Conservation (phyloP, 1,284 basidiomycete genomes). For the Ustilago trichophora region DNA sequence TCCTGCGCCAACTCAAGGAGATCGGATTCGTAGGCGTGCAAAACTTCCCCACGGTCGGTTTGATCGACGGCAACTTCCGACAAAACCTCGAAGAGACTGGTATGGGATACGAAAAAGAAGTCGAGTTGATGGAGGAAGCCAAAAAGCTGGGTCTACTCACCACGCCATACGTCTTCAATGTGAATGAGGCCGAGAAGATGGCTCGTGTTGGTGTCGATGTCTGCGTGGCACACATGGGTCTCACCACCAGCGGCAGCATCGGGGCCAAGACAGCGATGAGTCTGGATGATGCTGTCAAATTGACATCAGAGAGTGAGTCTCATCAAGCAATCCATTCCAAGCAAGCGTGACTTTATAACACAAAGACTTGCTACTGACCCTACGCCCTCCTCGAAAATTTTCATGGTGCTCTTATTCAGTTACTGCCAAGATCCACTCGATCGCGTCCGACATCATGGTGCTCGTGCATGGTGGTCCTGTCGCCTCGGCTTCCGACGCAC, state of each 20-base stretch:
- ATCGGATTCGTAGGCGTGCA: slow-evolving; percentile 44
- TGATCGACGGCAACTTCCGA: slow-evolving; percentile 47
- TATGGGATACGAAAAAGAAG: slow-evolving; percentile 43
- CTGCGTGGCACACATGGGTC: slow-evolving; percentile 40
- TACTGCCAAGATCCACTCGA: slow-evolving; percentile 25
- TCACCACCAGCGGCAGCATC: slow-evolving; percentile 41
- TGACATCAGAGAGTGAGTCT: slow-evolving; percentile 37
- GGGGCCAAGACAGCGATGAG: slow-evolving; percentile 41
- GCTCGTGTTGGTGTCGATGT: slow-evolving; percentile 34
- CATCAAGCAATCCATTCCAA: too few species aligned
- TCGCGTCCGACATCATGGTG: slow-evolving; percentile 32
- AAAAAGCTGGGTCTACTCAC: slow-evolving; percentile 34
- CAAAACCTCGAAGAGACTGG: slow-evolving; percentile 47
- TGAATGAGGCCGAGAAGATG: slow-evolving; percentile 37
- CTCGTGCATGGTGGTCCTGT: slow-evolving; percentile 46
- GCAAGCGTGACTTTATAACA: too few species aligned
- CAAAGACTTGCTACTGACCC: too few species aligned
- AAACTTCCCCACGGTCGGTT: slow-evolving; percentile 46
- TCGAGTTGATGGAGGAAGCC: slow-evolving; percentile 35
- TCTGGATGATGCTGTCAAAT: slow-evolving; percentile 34
- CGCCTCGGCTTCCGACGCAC: slow-evolving; percentile 36
- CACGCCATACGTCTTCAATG: slow-evolving; percentile 43
- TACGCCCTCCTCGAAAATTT: too few species aligned
- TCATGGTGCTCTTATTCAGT: slow-evolving; percentile 4
- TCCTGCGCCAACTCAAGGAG: slow-evolving; percentile 35